These are phyloP conservation scores for Candolleomyces aberdarensis DNA, from an alignment of 768 basidiomycete species.

Conservation along the genomic window DNA sequence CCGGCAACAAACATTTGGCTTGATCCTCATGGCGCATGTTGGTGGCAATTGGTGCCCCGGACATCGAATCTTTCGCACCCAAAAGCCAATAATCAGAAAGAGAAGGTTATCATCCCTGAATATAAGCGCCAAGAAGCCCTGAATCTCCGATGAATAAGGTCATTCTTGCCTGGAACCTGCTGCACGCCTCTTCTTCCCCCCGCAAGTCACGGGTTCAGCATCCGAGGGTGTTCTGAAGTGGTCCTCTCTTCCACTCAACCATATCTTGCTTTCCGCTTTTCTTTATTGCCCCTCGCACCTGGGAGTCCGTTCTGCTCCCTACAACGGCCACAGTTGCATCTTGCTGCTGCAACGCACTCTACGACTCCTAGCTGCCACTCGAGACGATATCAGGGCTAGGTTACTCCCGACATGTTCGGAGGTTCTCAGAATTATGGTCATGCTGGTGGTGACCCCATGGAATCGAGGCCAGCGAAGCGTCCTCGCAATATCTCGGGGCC, in stretches of 20 bases:
- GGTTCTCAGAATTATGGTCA: constrained; percentile 14
- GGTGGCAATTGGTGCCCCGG: neutral
- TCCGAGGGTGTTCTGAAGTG: constrained; percentile 17
- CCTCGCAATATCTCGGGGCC: constrained; percentile 24
- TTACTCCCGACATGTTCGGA: constrained; percentile 22
- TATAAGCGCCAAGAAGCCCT: constrained; percentile 11
- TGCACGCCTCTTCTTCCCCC: constrained; percentile 18
- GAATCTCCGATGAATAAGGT: constrained; percentile 16
- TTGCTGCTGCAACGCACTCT: neutral
- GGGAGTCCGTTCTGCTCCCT: constrained; percentile 5
- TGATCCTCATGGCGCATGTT: neutral
- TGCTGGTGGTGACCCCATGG: constrained; percentile 9
- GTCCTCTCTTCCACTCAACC: constrained; percentile 8
- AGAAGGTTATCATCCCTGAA: constrained; percentile 7
- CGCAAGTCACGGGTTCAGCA: constrained; percentile 29
- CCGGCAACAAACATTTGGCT: neutral
- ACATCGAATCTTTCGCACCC: neutral
- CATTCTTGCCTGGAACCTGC: constrained; percentile 15
- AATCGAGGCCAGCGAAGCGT: constrained; percentile 28
- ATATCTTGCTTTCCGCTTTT: neutral
- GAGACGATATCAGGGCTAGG: neutral
- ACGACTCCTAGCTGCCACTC: neutral
- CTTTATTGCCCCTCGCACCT: constrained; percentile 6
- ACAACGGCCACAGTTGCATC: neutral
- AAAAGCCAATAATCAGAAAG: constrained; percentile 7